phyloP scores from a whole-genome alignment of 2,329 filamentous ascomycete species.

The Fusarium robinianum region DNA sequence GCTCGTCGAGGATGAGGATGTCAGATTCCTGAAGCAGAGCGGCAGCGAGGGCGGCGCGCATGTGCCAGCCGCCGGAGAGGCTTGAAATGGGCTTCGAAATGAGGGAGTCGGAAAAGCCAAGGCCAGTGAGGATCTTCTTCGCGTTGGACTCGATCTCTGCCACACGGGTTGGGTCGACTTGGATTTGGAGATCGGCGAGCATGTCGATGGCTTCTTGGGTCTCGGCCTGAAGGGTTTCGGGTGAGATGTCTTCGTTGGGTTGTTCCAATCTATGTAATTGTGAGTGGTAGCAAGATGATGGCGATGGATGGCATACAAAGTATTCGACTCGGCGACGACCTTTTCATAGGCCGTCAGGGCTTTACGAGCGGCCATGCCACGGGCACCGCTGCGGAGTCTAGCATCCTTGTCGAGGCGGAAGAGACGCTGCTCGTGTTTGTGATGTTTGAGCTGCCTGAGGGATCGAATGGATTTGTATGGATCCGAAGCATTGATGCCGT shows the following conservation, averaged over 20 bases:
- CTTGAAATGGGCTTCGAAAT: slow-evolving; percentile 64
- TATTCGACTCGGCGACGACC: slow-evolving; percentile 61
- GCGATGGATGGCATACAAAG: slow-evolving; percentile 46
- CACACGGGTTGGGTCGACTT: slow-evolving; percentile 68
- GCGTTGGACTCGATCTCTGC: slow-evolving; percentile 68
- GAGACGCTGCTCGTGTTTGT: slow-evolving; percentile 64
- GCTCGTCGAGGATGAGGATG: slow-evolving; percentile 82
- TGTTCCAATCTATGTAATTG: slow-evolving; percentile 50
- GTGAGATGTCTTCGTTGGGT: slow-evolving; percentile 58
- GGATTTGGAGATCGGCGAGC: slow-evolving; percentile 69
- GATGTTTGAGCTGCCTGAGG: slow-evolving; percentile 64
- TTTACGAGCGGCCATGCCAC: slow-evolving; percentile 78
- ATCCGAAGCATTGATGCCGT: slow-evolving; percentile 62
- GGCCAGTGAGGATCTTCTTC: slow-evolving; percentile 66
- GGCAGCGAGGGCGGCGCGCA: slow-evolving; percentile 68
- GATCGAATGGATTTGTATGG: slow-evolving; percentile 62
- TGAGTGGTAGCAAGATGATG: not conserved
- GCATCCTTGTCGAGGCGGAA: slow-evolving; percentile 76
- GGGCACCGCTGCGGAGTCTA: slow-evolving; percentile 71
- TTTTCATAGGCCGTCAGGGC: slow-evolving; percentile 71
- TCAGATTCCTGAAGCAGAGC: slow-evolving; percentile 74
- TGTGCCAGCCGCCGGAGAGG: slow-evolving; percentile 78
- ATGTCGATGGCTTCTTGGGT: slow-evolving; percentile 71
- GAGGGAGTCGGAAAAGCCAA: slow-evolving; percentile 70
- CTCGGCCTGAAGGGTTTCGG: slow-evolving; percentile 63